Evolutionary conservation across 176 grass and related monocot genomes (phyloP), one percentile per base, ranked within the genome.

Genomic region (Juncus inflexus): DNA sequence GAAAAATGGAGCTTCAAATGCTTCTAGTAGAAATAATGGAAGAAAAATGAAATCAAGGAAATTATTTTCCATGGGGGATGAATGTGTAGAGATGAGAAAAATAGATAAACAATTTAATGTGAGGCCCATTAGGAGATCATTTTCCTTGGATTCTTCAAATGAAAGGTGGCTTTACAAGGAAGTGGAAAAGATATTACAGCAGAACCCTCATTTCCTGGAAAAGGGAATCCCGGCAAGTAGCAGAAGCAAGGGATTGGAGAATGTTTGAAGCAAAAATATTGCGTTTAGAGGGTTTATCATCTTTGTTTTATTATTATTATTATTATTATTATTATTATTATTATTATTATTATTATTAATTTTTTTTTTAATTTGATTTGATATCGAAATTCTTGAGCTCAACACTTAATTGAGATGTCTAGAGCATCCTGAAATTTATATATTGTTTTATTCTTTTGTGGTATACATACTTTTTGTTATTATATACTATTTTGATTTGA

Each of bases 111-210:
- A 47, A 3, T 6, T 66, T 51, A 12, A 40, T 12, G 73, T 73
- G 39, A 58, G 66, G 38, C 77, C 86, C 0, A 63, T 47, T 47
- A 72, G 79, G 77, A 86, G 79, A 63, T 89, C 90, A 16, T 86
- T 69, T 42, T 95, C 90, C 42, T 74, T 76, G 79, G 85, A 77
- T 16, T 62, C 66, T 3, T 52, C 76, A 3, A 28, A 35, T 12
- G 66, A 77, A 50, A 64, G 71, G 13, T 78, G 80, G 74, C 35
- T 81, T 9, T 60, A 50, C 65, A 66, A 77, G 90, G 79, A 78
- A 6, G 55, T 89, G 43, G 76, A 83, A 36, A 75, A 55, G 16
- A 53, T 95, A 43, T 72, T 81, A 37, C 77, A 76, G 61, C 74
- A 76, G 71, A 79, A 72, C 38, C 42, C 36, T 43, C 75, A 45